A percentile compares a stretch with the other conserved stretches of the same genome.
phyloP scores from a whole-genome alignment of 495 filamentous ascomycete species.

The Sphaerosporella brunnea region DNA sequence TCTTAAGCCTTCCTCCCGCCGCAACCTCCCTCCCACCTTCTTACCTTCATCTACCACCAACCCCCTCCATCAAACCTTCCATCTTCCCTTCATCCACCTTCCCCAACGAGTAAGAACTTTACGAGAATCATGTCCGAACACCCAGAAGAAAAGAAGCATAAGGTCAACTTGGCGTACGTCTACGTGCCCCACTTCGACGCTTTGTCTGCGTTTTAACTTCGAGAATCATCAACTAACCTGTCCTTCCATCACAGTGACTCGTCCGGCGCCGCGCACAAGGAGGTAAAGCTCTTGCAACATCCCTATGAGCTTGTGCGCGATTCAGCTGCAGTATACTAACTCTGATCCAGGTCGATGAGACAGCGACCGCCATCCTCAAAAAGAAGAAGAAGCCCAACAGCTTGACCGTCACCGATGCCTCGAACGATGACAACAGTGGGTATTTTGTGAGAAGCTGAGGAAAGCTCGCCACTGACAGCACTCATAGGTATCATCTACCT shows the following conservation, averaged over 20 bases:
- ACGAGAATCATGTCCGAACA: conserved; percentile 44
- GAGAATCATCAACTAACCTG: conserved; percentile 2
- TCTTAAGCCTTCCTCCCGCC: no score
- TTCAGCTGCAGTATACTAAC: conserved; percentile 24
- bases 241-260: conserved; percentile 43
- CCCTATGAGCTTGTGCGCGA: conserved; percentile 4
- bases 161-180: conserved; percentile 77
- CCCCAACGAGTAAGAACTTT: neutral
- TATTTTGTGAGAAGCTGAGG: no score
- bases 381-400: conserved; percentile 99
- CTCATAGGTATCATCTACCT: conserved; percentile 58
- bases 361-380: conserved; percentile 92
- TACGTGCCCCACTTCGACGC: neutral
- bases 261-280: conserved; percentile 73
- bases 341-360: conserved; percentile 56
- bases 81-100: neutral
- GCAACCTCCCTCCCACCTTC: conserved; percentile 19
- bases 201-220: neutral
- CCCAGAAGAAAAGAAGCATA: conserved; percentile 78
- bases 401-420: conserved; percentile 92
- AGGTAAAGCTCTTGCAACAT: conserved; percentile 36
- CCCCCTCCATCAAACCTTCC: no score
- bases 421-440: conserved; percentile 93
- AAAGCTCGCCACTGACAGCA: neutral
- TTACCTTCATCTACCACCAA: conserved; percentile 6